Conservation (phyloP, 2,329 filamentous ascomycete species). For the Penicillium hesseltinei region DNA sequence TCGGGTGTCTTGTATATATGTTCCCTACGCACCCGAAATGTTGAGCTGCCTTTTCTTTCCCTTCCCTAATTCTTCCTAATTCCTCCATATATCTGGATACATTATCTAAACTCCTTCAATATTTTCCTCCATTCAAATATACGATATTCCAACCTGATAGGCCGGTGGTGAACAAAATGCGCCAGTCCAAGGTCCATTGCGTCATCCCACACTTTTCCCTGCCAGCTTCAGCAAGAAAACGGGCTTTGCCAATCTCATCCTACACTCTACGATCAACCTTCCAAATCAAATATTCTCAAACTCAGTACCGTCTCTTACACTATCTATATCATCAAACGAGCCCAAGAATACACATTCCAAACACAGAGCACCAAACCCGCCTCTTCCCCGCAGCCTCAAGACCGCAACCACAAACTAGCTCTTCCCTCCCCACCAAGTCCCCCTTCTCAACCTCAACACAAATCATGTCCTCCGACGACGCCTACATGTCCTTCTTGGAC, state of each 20-base stretch:
- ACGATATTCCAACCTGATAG: neutral
- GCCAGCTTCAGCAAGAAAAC: conserved; percentile 7
- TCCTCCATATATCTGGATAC: neutral
- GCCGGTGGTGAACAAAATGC: conserved; percentile 13
- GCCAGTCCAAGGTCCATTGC: conserved; percentile 21
- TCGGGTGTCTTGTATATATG: too few relatives aligned
- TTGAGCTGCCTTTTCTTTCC: neutral
- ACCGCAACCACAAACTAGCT: conserved; percentile 1
- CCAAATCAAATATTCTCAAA: neutral
- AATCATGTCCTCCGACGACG: conserved; percentile 64
- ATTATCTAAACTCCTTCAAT: too few relatives aligned
- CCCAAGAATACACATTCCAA: neutral
- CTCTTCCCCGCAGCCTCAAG: conserved; percentile 10
- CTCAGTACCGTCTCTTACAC: neutral
- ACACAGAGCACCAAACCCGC: neutral
- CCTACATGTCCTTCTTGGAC: conserved; percentile 80
- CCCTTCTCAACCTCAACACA: conserved; percentile 17
- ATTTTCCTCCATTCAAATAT: too few relatives aligned
- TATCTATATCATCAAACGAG: neutral
- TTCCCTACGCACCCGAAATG: neutral
- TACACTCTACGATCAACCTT: neutral
- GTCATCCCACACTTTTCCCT: conserved; percentile 23
- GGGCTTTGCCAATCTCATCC: conserved; percentile 16
- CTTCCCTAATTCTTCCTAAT: neutral
- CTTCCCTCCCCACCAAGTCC: conserved; percentile 6